Evolutionary conservation across 2,329 filamentous ascomycete genomes (phyloP).

Genomic region (Colletotrichum eleusines): DNA sequence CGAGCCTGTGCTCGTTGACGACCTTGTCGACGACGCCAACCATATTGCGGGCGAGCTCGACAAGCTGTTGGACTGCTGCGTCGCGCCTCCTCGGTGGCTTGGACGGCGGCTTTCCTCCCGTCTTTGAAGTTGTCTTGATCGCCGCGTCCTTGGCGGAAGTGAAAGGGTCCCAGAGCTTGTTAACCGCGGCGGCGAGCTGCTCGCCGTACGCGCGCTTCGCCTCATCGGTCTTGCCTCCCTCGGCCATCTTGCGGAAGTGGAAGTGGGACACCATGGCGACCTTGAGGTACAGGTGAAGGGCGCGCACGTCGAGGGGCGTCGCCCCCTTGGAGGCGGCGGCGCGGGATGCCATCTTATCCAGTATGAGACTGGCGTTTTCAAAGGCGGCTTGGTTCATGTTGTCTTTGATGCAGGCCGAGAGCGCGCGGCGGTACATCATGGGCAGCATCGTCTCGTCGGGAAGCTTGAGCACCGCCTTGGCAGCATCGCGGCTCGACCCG

Average conservation of each 20-base stretch:
- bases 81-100: constrained; percentile 43
- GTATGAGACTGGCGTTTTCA: constrained; percentile 71
- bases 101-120: neutral
- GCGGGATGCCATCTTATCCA: constrained; percentile 70
- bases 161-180: constrained; percentile 64
- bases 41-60: constrained; percentile 60
- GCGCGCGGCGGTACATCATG: constrained; percentile 77
- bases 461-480: constrained; percentile 71
- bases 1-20: constrained; percentile 55
- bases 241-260: constrained; percentile 51
- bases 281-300: constrained; percentile 68
- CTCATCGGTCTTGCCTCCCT: constrained; percentile 48
- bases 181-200: constrained; percentile 64
- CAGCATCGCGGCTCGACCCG: constrained; percentile 72
- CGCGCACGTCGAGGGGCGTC: constrained; percentile 58
- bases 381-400: constrained; percentile 80
- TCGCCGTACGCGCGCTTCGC: constrained; percentile 60
- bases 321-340: constrained; percentile 38
- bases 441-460: constrained; percentile 53
- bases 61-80: constrained; percentile 56
- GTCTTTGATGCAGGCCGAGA: constrained; percentile 81
- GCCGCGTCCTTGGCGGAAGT: constrained; percentile 53
- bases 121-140: constrained; percentile 46
- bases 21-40: constrained; percentile 60
- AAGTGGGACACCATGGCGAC: constrained; percentile 63